Percentiles rank a stretch among this genome's conserved stretches.
These are phyloP conservation scores for Trifolium dubium DNA, from an alignment of 306 rosid genomes.

Conservation along the genomic window DNA sequence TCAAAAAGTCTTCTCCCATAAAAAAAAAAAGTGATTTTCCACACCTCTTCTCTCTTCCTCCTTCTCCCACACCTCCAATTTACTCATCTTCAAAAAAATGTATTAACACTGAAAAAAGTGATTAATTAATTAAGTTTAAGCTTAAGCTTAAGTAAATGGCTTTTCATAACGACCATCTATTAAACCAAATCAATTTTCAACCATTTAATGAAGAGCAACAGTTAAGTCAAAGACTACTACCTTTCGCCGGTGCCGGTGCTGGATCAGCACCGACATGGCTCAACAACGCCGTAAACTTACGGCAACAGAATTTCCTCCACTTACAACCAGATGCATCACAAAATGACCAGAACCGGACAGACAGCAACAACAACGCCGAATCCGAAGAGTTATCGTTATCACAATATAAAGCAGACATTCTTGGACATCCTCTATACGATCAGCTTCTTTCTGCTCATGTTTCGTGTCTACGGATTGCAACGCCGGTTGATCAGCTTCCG, in stretches of 20 bases:
- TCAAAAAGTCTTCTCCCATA: conserved; percentile 24
- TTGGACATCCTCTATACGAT: conserved; percentile 79
- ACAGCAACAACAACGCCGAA: conserved; percentile 25
- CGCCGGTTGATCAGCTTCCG: conserved; percentile 86
- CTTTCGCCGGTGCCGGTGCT: conserved; percentile 19
- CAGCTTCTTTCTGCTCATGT: conserved; percentile 82
- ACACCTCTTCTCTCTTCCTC: background rate
- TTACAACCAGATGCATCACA: conserved; percentile 42
- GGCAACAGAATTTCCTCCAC: conserved; percentile 61
- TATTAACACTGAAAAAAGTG: background rate
- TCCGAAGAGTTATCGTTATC: conserved; percentile 44
- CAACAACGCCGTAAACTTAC: conserved; percentile 50
- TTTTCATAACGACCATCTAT: conserved; percentile 56
- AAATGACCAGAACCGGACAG: conserved; percentile 48
- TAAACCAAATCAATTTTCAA: conserved; percentile 61
- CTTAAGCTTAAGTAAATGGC: conserved; percentile 47
- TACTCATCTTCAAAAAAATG: background rate
- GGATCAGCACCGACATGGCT: conserved; percentile 60
- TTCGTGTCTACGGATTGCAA: conserved; percentile 81
- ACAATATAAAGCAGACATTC: conserved; percentile 64
- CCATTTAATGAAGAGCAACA: conserved; percentile 51
- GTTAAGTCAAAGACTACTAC: conserved; percentile 32
- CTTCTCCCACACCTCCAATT: background rate
- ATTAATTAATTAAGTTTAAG: background rate
- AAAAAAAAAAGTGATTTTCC: conserved; percentile 39